Evolutionary conservation across 208 protist species (phyloP).

Genomic region (Leishmania mexicana): DNA sequence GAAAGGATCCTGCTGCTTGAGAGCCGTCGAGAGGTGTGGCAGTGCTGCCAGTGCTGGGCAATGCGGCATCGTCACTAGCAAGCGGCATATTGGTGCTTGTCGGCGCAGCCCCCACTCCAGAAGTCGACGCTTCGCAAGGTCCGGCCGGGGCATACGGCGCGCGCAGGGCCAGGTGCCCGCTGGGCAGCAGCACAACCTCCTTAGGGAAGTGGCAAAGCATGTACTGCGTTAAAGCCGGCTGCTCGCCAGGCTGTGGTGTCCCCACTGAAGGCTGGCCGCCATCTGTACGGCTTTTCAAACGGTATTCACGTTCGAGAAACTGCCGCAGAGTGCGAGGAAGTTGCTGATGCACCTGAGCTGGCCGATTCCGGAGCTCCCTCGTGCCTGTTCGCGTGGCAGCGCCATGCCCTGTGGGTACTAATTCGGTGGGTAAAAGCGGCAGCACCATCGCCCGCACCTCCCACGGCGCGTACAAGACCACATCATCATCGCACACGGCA

Average conservation of each 20-base stretch:
- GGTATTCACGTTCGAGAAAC: constrained; percentile 3
- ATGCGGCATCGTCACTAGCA: not conserved
- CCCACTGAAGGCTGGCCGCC: not conserved
- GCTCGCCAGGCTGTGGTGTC: not conserved
- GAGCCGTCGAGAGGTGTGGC: not conserved
- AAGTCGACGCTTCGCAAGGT: not conserved
- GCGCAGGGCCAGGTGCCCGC: constrained; percentile 15
- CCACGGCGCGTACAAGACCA: constrained; percentile 48
- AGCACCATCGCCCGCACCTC: constrained; percentile 61
- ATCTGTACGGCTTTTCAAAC: not conserved
- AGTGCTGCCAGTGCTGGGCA: not conserved
- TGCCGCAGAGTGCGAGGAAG: constrained; percentile 7
- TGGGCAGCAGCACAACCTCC: constrained; percentile 27
- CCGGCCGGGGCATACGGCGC: not conserved
- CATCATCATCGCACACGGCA: not conserved
- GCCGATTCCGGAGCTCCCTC: not conserved
- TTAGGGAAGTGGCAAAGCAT: constrained; percentile 27
- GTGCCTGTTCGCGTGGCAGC: not conserved
- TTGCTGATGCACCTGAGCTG: constrained; percentile 1
- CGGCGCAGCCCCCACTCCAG: not conserved
- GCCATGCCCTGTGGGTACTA: not conserved
- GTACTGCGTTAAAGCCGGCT: constrained; percentile 2
- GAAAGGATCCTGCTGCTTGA: not conserved
- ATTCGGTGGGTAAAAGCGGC: constrained; percentile 35
- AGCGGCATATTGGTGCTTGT: not conserved